Base-by-base conservation (phyloP, 2,329 filamentous ascomycete species). In the Sporothrix schenckii region DNA sequence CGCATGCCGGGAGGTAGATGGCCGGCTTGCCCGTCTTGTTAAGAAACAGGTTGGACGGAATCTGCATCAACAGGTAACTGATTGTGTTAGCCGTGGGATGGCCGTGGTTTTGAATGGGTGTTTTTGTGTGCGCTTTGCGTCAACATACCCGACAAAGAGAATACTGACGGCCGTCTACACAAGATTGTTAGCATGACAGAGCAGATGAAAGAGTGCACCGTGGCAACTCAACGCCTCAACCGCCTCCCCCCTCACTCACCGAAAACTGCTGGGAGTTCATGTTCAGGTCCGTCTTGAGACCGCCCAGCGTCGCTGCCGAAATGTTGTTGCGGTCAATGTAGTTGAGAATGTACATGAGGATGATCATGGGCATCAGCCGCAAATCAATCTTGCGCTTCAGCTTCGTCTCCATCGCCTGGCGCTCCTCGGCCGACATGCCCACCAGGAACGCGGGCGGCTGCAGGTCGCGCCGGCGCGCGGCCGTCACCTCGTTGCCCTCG, bases 271-370 rank as follows among this genome's bases (percentile, higher is more conserved):
- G 73, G 24, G 24, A 24, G 24, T 24, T 76, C 53, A 85, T 75
- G 10, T 80, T 75, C 39, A 86, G 75, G 58, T 86, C 85, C 3
- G 80, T 76, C 63, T 82, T 79, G 13, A 86, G 76, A 1, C 83
- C 83, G 4, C 81, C 83, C 65, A 86, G 77, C 71, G 79, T 78
- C 3, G 83, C 84, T 16, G 79, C 78, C 10, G 79, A 78, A 66
- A 81, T 80, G 73, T 80, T 81, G 74, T 80, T 81, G 27, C 77
- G 72, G 70, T 87, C 85, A 60, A 89, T 79, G 77, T 88, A 89
- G 75, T 89, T 89, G 77, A 89, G 78, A 73, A 89, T 87, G 73
- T 89, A 89, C 83, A 89, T 88, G 71, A 89, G 75, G 71, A 89
- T 84, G 21, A 89, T 80, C 78, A 86, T 85, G 1, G 87, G 87